A percentile compares a stretch with the other conserved stretches of the same genome.
Conservation (phyloP, 2,329 filamentous ascomycete genomes). For the Dactylellina haptotyla region DNA sequence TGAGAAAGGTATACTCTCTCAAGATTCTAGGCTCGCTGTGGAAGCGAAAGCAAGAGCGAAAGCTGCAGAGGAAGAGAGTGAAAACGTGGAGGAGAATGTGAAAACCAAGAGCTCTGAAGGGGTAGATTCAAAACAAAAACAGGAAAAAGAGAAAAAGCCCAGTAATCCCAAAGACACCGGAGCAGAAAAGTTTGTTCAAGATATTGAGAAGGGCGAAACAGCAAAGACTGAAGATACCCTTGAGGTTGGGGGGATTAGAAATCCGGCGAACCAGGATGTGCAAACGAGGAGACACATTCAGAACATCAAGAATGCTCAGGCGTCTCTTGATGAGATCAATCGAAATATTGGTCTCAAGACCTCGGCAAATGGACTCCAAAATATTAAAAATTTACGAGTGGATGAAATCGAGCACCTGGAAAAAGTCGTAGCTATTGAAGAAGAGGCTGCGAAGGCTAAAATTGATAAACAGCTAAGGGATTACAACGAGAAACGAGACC, state of each 20-base stretch:
- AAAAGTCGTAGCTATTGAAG: background rate
- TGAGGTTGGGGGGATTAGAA: constrained; percentile 3
- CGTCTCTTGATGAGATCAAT: too few relatives aligned
- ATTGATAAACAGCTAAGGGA: too few relatives aligned
- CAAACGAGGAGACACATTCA: background rate
- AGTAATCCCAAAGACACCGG: background rate
- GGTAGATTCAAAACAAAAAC: too few relatives aligned
- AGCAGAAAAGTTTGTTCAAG: background rate
- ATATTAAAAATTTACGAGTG: background rate
- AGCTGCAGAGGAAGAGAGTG: background rate
- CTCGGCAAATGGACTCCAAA: background rate
- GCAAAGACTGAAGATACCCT: background rate
- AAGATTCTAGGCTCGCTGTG: too few relatives aligned
- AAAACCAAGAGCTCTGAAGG: background rate
- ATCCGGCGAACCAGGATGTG: background rate
- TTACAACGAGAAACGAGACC: too few relatives aligned
- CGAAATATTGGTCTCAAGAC: background rate
- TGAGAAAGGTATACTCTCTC: background rate
- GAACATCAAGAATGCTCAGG: background rate
- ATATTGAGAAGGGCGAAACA: background rate
- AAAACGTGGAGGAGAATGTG: background rate
- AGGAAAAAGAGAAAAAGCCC: too few relatives aligned
- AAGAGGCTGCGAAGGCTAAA: too few relatives aligned
- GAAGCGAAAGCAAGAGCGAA: background rate
- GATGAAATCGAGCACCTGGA: background rate